phyloP scores from a whole-genome alignment of 2,329 filamentous ascomycete genomes.

The Fusarium nurragi region DNA sequence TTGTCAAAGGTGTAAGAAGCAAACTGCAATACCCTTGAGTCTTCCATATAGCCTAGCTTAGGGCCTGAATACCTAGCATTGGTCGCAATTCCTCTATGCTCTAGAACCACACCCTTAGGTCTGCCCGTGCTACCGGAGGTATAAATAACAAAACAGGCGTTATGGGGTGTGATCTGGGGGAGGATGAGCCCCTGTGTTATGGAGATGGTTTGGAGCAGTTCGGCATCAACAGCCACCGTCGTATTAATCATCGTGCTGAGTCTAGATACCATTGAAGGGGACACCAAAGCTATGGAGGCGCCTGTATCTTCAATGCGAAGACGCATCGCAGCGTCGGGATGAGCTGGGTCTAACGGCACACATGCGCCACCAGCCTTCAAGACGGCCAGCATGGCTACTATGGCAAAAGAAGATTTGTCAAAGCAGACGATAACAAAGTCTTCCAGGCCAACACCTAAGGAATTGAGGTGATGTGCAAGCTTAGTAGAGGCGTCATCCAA shows the following conservation, averaged over 20 bases:
- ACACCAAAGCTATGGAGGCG: conserved; percentile 21
- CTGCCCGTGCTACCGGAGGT: conserved; percentile 32
- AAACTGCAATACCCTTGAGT: conserved; percentile 33
- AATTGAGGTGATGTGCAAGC: conserved; percentile 15
- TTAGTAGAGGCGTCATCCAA: conserved; percentile 25
- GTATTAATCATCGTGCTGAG: conserved; percentile 14
- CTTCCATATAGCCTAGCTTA: conserved; percentile 12
- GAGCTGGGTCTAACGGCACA: conserved; percentile 26
- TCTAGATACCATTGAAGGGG: neutral
- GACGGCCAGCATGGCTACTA: conserved; percentile 29
- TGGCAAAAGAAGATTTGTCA: conserved; percentile 28
- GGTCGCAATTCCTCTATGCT: conserved; percentile 29
- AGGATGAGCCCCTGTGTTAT: neutral
- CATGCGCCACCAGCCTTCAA: conserved; percentile 32
- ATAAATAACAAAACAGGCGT: conserved; percentile 36
- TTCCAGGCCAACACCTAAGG: conserved; percentile 13
- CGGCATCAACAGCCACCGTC: conserved; percentile 9
- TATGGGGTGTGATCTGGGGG: conserved; percentile 1
- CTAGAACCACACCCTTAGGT: conserved; percentile 30
- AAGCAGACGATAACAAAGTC: conserved; percentile 24
- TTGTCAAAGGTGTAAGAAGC: conserved; percentile 36
- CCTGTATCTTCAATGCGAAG: conserved; percentile 23
- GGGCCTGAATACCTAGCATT: conserved; percentile 17
- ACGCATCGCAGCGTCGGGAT: conserved; percentile 33
- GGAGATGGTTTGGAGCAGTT: neutral